These are phyloP conservation scores for Excoecaria agallocha DNA, from an alignment of 345 rosid species.

Conservation along the genomic window DNA sequence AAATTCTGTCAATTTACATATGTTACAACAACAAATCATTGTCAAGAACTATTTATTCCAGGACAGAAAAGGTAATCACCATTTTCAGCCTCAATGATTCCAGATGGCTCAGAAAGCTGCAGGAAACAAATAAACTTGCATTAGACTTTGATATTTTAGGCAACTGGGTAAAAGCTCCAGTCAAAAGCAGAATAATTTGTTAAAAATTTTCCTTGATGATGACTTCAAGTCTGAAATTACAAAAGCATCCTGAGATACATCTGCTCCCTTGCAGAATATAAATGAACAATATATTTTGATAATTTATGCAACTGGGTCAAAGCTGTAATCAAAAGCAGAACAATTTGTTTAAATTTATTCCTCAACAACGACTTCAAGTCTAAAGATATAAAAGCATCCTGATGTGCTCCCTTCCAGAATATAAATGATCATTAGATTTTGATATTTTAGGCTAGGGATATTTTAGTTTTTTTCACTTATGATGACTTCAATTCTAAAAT, in stretches of 20 bases:
- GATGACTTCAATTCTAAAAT: not conserved
- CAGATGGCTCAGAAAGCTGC: constrained; percentile 95
- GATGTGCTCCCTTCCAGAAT: too few species aligned
- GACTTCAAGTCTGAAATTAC: not conserved
- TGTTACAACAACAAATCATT: not conserved
- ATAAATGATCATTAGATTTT: too few species aligned
- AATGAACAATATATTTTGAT: too few species aligned
- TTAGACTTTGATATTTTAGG: constrained; percentile 13
- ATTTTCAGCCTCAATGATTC: constrained; percentile 66
- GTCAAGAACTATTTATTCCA: constrained; percentile 2
- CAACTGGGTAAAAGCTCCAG: constrained; percentile 4
- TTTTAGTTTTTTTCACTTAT: not conserved
- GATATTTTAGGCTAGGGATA: too few species aligned
- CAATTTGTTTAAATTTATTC: too few species aligned
- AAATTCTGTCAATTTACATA: not conserved
- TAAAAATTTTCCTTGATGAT: not conserved
- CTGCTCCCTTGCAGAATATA: not conserved
- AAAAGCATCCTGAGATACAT: not conserved
- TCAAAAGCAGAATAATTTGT: not conserved
- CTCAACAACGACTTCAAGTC: too few species aligned
- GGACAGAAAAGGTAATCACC: constrained; percentile 42
- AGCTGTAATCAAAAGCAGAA: too few species aligned
- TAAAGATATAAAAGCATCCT: too few species aligned
- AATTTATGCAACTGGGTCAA: too few species aligned
- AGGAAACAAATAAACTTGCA: constrained; percentile 21